Evolutionary conservation across 2,329 filamentous ascomycete species (phyloP), one percentile per base, ranked within the genome.

Genomic region (Verticillium longisporum): DNA sequence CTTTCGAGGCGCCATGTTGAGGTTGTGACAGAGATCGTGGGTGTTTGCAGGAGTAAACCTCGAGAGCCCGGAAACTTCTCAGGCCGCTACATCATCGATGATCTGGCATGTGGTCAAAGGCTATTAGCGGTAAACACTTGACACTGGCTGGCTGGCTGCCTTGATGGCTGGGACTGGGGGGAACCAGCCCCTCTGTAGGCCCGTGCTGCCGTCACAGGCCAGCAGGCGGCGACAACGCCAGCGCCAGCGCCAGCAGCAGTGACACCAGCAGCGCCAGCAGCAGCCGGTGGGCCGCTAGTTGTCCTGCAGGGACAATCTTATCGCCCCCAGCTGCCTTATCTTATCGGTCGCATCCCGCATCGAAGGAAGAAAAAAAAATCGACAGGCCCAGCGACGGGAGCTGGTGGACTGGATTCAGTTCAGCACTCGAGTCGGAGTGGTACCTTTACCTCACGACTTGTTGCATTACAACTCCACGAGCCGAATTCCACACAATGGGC

Each of bases 11-110:
- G 70, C 73, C 77, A 80, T 80, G 64, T 63, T 61, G 57, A 18
- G 58, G 63, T 64, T 68, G 68, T 70, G 65, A 78, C 57, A 61
- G 85, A 86, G 83, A 81, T 79, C 69, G 77, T 50, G 5, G 5
- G 11, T 50, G 45, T 21, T 50, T 3, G 21, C 11, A 13, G 79
- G 59, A 75, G 84, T 64, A 86, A 86, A 70, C 77, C 83, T 68
- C 86, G 85, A 74, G 81, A 82, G 72, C 80, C 80, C 69, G 18
- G 45, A 26, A 9, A 50, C 45, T 26, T 26, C 45, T 21, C n/a
- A 21, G n/a, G 9, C 45, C 11, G n/a, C n/a, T 50, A 50, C 45
- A 50, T 50, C 45, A 50, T 50, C 45, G 45, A 50, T 50, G 45
- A 50, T 50, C 45, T 58, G 38, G 56, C 38, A 45, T 45, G 37